Conservation (phyloP, 169 alveolate species). For the Theileria sp. region DNA sequence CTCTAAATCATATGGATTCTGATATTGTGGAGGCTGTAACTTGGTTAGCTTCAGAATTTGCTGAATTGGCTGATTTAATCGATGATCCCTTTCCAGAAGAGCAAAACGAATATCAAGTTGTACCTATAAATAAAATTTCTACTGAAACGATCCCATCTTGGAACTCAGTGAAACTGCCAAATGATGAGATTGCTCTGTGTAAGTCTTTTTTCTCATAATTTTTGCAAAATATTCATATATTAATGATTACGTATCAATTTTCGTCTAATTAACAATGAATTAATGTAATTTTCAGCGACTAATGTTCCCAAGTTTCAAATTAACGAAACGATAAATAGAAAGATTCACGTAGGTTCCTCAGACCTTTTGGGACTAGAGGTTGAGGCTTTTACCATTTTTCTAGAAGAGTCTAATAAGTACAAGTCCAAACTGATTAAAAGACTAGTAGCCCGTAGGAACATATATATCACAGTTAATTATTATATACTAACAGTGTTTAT, state of each 20-base stretch:
- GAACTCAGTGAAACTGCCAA: slow-evolving; percentile 12
- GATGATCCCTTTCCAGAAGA: slow-evolving; percentile 9
- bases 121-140: slow-evolving; percentile 13
- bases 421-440: slow-evolving; percentile 26
- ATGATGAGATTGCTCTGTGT: slow-evolving; percentile 20
- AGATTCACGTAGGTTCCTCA: slow-evolving; percentile 46
- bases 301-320: slow-evolving; percentile 46
- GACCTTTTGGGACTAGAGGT: slow-evolving; percentile 50
- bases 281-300: slow-evolving; percentile 17
- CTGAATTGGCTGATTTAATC: slow-evolving; percentile 21
- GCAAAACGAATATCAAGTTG: slow-evolving; percentile 14
- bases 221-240: neutral
- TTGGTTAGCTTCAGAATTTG: slow-evolving; percentile 28
- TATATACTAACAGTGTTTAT: neutral
- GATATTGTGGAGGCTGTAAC: slow-evolving; percentile 20
- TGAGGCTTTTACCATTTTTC: slow-evolving; percentile 48
- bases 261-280: neutral
- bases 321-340: slow-evolving; percentile 31
- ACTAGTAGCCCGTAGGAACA: slow-evolving; percentile 40
- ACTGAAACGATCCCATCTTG: slow-evolving; percentile 12
- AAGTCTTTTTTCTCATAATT: slow-evolving; percentile 6
- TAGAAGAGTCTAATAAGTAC: slow-evolving; percentile 40
- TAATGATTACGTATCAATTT: neutral
- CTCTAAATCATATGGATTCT: neutral
- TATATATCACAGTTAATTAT: neutral